Evolutionary conservation across 1,284 basidiomycete species (phyloP).

Genomic region (Cystobasidium sp.): DNA sequence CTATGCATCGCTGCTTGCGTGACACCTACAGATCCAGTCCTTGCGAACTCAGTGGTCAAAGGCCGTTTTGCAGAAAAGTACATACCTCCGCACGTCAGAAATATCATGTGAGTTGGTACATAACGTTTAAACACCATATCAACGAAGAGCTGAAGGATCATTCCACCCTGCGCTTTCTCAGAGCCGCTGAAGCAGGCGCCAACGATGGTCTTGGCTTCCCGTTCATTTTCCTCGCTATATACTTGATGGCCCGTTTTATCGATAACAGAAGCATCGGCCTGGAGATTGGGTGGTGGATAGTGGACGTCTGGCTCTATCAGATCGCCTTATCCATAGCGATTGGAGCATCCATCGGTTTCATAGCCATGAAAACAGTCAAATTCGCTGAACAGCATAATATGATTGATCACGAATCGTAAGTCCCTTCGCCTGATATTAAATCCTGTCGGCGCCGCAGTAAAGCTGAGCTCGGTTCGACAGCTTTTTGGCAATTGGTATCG

Average conservation of each 20-base stretch:
- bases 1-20: constrained; percentile 58
- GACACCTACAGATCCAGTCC: constrained; percentile 57
- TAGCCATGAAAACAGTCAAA: constrained; percentile 58
- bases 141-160: background rate
- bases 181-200: constrained; percentile 58
- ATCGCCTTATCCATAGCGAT: constrained; percentile 56
- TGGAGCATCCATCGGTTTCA: constrained; percentile 57
- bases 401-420: constrained; percentile 56
- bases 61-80: constrained; percentile 56
- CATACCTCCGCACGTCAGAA: constrained; percentile 56
- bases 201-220: constrained; percentile 59
- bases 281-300: constrained; percentile 57
- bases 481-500: constrained; percentile 55
- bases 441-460: background rate
- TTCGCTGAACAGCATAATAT: constrained; percentile 55
- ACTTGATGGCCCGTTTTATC: constrained; percentile 46
- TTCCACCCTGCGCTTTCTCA: constrained; percentile 20
- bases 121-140: background rate
- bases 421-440: constrained; percentile 20
- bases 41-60: constrained; percentile 38
- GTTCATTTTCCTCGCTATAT: constrained; percentile 55
- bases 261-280: constrained; percentile 51
- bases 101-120: constrained; percentile 51
- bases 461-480: constrained; percentile 41
- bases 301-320: constrained; percentile 58